Percentiles rank a stretch among this genome's conserved stretches.
Evolutionary conservation across 331 rosid genomes (phyloP).

Genomic region (Malus hybrid): DNA sequence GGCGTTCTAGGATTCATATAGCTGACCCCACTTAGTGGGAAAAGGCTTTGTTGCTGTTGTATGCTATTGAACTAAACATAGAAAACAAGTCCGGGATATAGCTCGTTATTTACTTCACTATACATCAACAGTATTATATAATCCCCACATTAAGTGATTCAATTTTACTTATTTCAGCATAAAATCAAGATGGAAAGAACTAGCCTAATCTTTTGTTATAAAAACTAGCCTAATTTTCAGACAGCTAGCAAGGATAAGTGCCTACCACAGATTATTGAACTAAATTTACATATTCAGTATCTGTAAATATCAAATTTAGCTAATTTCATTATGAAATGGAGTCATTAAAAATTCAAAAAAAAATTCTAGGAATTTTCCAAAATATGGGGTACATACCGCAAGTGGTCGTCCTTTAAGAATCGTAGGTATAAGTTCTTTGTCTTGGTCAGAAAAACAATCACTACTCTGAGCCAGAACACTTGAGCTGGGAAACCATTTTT

Average conservation of each 20-base stretch:
- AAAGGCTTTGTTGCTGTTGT: no score
- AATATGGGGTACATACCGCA: conserved; percentile 17
- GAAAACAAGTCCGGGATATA: neutral
- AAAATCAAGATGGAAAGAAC: neutral
- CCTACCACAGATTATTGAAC: neutral
- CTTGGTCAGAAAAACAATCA: conserved; percentile 45
- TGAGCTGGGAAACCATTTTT: conserved; percentile 59
- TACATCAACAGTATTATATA: neutral
- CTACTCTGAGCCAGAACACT: conserved; percentile 21
- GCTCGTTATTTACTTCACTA: neutral
- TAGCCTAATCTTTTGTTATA: neutral
- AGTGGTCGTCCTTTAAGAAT: neutral
- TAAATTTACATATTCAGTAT: neutral
- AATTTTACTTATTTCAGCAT: neutral
- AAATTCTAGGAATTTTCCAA: conserved; percentile 1
- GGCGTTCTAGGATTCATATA: no score
- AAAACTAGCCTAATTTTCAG: neutral
- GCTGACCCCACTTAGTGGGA: no score
- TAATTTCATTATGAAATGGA: neutral
- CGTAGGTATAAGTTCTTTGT: conserved; percentile 35
- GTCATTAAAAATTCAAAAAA: neutral
- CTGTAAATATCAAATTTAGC: neutral
- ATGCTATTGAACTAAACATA: neutral
- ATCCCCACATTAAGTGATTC: neutral
- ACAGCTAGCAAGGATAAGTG: neutral